phyloP scores from a whole-genome alignment of 495 filamentous ascomycete genomes.

The Daldinia decipiens region DNA sequence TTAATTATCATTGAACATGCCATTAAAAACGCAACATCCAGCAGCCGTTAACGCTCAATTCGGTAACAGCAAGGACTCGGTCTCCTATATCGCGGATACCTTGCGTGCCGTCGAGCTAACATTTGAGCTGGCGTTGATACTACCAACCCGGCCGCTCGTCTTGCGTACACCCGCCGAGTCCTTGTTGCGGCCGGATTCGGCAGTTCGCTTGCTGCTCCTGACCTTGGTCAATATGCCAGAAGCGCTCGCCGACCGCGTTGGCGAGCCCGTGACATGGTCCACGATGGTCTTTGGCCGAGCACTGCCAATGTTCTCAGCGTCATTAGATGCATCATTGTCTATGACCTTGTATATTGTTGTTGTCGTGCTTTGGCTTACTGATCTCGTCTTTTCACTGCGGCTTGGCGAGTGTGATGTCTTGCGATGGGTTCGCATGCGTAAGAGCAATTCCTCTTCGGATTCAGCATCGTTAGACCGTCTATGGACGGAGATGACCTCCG shows the following conservation, averaged over 20 bases:
- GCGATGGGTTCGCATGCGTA: constrained; percentile 73
- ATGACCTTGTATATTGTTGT: constrained; percentile 64
- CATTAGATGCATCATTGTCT: constrained; percentile 65
- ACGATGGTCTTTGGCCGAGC: constrained; percentile 72
- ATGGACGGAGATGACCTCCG: constrained; percentile 61
- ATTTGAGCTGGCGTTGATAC: constrained; percentile 62
- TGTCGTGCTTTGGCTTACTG: constrained; percentile 69
- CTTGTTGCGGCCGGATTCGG: constrained; percentile 62
- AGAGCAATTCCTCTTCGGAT: constrained; percentile 80
- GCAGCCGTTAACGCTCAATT: constrained; percentile 24
- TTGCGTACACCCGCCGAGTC: constrained; percentile 80
- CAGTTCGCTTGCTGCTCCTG: constrained; percentile 71
- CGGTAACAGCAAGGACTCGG: constrained; percentile 1
- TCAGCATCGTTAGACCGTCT: constrained; percentile 67
- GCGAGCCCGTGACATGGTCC: constrained; percentile 38
- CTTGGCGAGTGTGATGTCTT: constrained; percentile 59
- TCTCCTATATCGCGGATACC: constrained; percentile 52
- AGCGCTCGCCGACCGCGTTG: constrained; percentile 68
- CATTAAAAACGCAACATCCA: constrained; percentile 31
- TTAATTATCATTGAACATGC: constrained; percentile 39
- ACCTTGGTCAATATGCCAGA: constrained; percentile 78
- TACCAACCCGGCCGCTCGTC: constrained; percentile 91
- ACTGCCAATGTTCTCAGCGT: constrained; percentile 62
- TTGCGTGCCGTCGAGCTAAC: constrained; percentile 51
- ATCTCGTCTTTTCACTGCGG: constrained; percentile 57